These are phyloP conservation scores for Aspergillus hancockii DNA, from an alignment of 495 filamentous ascomycete species.

Conservation along the genomic window DNA sequence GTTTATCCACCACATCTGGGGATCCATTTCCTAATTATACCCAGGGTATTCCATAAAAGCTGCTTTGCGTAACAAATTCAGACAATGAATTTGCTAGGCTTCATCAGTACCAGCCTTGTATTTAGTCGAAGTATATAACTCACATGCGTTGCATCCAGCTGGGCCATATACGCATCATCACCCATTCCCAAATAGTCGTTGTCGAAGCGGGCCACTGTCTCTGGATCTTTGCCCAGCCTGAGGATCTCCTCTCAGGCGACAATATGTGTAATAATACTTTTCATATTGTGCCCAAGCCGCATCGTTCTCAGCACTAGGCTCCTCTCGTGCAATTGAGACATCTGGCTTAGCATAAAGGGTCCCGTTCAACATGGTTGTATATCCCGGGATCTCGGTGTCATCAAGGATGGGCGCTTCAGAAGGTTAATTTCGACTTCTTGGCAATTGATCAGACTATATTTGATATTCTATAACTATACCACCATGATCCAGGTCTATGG, in stretches of 20 bases:
- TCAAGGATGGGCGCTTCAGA: background rate
- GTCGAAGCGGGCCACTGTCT: slow-evolving; percentile 29
- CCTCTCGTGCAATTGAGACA: slow-evolving; percentile 10
- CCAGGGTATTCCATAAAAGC: slow-evolving; percentile 31
- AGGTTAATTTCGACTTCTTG: background rate
- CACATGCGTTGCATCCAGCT: slow-evolving; percentile 36
- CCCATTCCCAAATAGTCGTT: slow-evolving; percentile 35
- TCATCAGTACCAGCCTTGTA: background rate
- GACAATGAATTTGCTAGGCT: slow-evolving; percentile 23
- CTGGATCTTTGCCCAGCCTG: slow-evolving; percentile 39
- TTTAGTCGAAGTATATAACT: slow-evolving; percentile 3
- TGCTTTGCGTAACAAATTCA: slow-evolving; percentile 33
- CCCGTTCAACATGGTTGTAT: slow-evolving; percentile 1
- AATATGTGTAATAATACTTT: slow-evolving; percentile 25
- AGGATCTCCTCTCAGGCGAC: slow-evolving; percentile 29
- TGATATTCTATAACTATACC: background rate
- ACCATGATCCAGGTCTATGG: background rate
- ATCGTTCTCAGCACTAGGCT: slow-evolving; percentile 25
- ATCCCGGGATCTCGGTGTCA: background rate
- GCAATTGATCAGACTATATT: background rate
- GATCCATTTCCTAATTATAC: slow-evolving; percentile 2
- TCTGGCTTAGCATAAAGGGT: slow-evolving; percentile 5
- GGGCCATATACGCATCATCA: slow-evolving; percentile 36
- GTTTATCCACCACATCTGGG: slow-evolving; percentile 23
- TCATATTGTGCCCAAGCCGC: slow-evolving; percentile 33